Evolutionary conservation across 768 basidiomycete genomes (phyloP).

Genomic region (Hirschioporus abietinus): DNA sequence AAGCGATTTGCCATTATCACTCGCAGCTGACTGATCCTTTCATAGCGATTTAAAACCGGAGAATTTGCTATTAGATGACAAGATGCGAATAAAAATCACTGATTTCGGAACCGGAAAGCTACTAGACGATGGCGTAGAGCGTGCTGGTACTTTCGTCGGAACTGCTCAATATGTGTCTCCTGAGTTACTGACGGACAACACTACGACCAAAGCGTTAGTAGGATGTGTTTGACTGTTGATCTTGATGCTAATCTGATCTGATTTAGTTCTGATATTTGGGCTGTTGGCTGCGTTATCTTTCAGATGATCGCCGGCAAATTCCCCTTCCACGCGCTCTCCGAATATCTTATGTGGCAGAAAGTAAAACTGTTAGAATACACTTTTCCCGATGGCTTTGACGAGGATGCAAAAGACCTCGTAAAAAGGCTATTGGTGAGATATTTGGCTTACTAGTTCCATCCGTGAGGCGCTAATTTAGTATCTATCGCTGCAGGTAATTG

Average conservation of each 20-base stretch:
- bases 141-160: constrained; percentile 76
- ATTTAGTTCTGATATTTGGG: constrained; percentile 90
- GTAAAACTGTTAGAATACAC: constrained; percentile 84
- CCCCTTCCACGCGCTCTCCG: constrained; percentile 86
- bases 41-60: constrained; percentile 74
- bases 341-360: constrained; percentile 94
- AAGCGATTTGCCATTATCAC: constrained; percentile 12
- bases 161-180: constrained; percentile 89
- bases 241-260: constrained; percentile 3
- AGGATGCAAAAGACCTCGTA: constrained; percentile 75
- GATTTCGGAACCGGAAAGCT: constrained; percentile 95
- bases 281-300: constrained; percentile 88
- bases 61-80: constrained; percentile 84
- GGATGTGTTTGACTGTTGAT: constrained; percentile 5
- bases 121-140: constrained; percentile 48
- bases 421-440: constrained; percentile 69
- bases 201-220: constrained; percentile 70
- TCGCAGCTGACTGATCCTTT: constrained; percentile 4
- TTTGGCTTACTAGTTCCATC: too few relatives aligned
- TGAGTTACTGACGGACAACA: constrained; percentile 69
- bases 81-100: constrained; percentile 87
- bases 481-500: too few relatives aligned
- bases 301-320: constrained; percentile 91
- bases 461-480: too few relatives aligned
- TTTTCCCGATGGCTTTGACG: constrained; percentile 83